These are phyloP conservation scores for Ilyonectria robusta DNA, from an alignment of 2,329 filamentous ascomycete genomes.

Conservation along the genomic window DNA sequence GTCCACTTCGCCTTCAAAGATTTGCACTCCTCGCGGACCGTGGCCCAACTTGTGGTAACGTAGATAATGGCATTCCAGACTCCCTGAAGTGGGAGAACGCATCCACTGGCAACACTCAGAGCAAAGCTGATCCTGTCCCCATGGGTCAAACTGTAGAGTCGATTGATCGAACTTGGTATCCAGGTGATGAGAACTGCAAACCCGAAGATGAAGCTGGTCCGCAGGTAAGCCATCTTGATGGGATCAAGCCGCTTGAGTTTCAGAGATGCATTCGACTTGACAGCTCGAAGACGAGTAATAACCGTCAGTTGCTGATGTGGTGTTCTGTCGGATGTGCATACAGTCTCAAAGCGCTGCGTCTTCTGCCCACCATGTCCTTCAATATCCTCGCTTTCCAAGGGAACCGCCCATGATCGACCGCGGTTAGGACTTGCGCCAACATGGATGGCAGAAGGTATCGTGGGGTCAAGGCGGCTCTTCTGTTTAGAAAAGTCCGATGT, in stretches of 20 bases:
- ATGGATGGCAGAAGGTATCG: conserved; percentile 35
- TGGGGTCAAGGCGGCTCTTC: conserved; percentile 11
- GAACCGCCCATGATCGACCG: conserved; percentile 45
- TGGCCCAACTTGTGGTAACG: conserved; percentile 73
- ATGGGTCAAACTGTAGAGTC: conserved; percentile 76
- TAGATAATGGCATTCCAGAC: conserved; percentile 87
- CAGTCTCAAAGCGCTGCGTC: conserved; percentile 48
- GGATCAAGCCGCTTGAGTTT: conserved; percentile 61
- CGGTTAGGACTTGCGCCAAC: conserved; percentile 34
- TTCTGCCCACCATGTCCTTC: conserved; percentile 31
- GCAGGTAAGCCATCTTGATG: conserved; percentile 71
- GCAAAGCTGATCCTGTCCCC: conserved; percentile 67
- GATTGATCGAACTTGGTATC: conserved; percentile 79
- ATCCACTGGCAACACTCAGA: conserved; percentile 77
- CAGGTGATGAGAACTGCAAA: conserved; percentile 72
- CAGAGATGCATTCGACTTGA: conserved; percentile 49
- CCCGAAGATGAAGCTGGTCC: conserved; percentile 73
- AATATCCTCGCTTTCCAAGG: conserved; percentile 32
- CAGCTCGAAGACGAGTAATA: conserved; percentile 41
- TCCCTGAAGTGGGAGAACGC: conserved; percentile 83
- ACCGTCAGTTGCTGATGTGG: conserved; percentile 31
- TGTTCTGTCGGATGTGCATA: conserved; percentile 47
- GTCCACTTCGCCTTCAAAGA: conserved; percentile 31
- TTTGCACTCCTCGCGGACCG: conserved; percentile 47
- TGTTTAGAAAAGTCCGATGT: conserved; percentile 49